Base-by-base conservation (phyloP, 176 grass and related monocot species). In the Avena insularis region DNA sequence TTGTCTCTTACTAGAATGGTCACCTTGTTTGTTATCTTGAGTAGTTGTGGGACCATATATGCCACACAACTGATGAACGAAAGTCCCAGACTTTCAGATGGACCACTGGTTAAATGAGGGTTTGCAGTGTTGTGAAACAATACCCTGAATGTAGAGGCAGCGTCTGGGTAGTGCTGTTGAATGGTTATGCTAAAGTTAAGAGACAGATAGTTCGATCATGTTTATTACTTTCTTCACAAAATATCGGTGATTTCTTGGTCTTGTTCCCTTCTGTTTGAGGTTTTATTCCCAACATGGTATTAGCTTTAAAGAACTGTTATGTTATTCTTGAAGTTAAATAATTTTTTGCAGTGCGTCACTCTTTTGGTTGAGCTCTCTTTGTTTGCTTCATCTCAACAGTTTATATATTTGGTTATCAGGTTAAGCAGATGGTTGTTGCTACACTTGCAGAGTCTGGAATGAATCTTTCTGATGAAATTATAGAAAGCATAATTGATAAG, bases 361-460 rank as follows among this genome's bases (percentile, higher is more conserved):
- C 21, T 80, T 84, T 84, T 71, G 13, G 15, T 46, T 90, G 23
- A n/a, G 21, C 56, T 69, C 4, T 86, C 68, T 51, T 53, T 7
- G 75, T 48, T 82, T 58, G 27, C 19, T 60, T 78, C 49, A 29
- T 20, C 60, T 20, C 71, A 47, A 81, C 66, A 38, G n/a, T 71
- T 75, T 80, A n/a, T 76, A 59, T 36, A 47, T 71, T 81, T 84
- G 81, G 17, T 65, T 85, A 16, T 85, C 82, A 89, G 87, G 82
- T 89, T 85, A 89, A 89, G 87, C 82, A 89, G 57, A 89, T 89
- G 87, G 87, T 89, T 63, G 87, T 89, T 40, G 87, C 87, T 29
- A 89, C 87, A 85, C 87, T 89, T 89, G 82, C 87, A 56, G 87
- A 89, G 15, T 89, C 87, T 0, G 87, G 87, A 71, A 89, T 89